Evolutionary conservation across 1,284 basidiomycete species (phyloP).

Genomic region (Retiboletus fuscus): DNA sequence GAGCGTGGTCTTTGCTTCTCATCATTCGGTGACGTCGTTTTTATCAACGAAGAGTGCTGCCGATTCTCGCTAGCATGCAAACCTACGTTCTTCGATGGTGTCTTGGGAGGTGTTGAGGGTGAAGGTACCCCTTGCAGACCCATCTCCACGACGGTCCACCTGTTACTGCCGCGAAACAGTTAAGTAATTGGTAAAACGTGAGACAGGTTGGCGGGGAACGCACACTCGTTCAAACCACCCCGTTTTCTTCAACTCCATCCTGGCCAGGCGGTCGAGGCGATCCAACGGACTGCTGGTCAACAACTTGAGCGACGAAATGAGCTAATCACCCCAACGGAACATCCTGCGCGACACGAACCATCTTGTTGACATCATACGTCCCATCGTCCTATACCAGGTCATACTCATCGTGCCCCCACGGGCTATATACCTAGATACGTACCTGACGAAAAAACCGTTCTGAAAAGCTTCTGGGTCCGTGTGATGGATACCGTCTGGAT

Average conservation of each 20-base stretch:
- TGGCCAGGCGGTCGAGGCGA: constrained; percentile 45
- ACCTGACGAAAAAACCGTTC: constrained; percentile 33
- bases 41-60: constrained; percentile 9
- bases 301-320: constrained; percentile 31
- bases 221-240: constrained; percentile 48
- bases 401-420: not conserved
- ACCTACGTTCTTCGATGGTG: constrained; percentile 1
- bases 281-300: constrained; percentile 42
- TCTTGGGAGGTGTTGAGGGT: constrained; percentile 28
- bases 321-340: not conserved
- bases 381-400: constrained; percentile 35
- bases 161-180: constrained; percentile 35
- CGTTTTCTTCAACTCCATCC: constrained; percentile 46
- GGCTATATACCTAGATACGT: not conserved
- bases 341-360: constrained; percentile 38
- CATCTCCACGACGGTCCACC: constrained; percentile 44
- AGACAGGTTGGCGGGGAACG: constrained; percentile 8
- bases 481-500: constrained; percentile 8
- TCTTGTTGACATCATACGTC: constrained; percentile 40
- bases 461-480: constrained; percentile 15
- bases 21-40: not conserved
- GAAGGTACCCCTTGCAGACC: constrained; percentile 30
- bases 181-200: not conserved
- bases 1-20: constrained; percentile 6
- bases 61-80: not conserved